Evolutionary conservation across 148 eudicot genomes (phyloP), one percentile per base, ranked within the genome.

Genomic region (Rhododendron williamsianum): DNA sequence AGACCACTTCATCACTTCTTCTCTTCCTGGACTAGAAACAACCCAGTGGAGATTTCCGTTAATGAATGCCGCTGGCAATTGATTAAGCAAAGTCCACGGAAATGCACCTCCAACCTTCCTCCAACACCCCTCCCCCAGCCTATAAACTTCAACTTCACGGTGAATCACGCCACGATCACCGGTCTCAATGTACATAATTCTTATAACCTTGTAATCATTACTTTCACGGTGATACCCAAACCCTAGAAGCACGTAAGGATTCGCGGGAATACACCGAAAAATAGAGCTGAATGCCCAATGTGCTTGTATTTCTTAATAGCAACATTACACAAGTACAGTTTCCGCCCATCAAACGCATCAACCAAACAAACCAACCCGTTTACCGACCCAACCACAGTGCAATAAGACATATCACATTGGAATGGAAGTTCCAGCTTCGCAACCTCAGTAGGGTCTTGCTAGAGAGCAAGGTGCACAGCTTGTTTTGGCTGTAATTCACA

Each of bases 201-300:
- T 79, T 73, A 87, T 38, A 36, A 87, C 79, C 86, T 87, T 84
- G 56, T 78, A 84, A 19, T 87, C 88, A 41, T 79, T 30, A 23
- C n/a, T 23, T 16, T 4, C 6, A 2, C 7, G 51, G 19, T 86
- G 84, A 65, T 48, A 87, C 16, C 49, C 79, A 38, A 76, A 76
- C 23, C 79, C 79, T 18, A 76, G 49, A 76, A 76, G n/a, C n/a
- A 38, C 79, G 41, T 76, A 76, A 41, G 79, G n/a, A 19, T 36
- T 76, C 5, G n/a, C 11, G 0, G 11, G 12, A 76, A 41, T 36
- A 16, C n/a, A 76, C 12, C 1, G 9, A 76, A 3, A 15, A 18
- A 41, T 19, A 12, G 49, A 76, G 51, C 3, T 45, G 19, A 84
- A 19, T 3, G 2, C 18, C 41, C 82, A 85, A 11, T 63, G 35